These are phyloP conservation scores for Nemophila menziesii DNA, from an alignment of 257 asterid genomes.

Conservation along the genomic window DNA sequence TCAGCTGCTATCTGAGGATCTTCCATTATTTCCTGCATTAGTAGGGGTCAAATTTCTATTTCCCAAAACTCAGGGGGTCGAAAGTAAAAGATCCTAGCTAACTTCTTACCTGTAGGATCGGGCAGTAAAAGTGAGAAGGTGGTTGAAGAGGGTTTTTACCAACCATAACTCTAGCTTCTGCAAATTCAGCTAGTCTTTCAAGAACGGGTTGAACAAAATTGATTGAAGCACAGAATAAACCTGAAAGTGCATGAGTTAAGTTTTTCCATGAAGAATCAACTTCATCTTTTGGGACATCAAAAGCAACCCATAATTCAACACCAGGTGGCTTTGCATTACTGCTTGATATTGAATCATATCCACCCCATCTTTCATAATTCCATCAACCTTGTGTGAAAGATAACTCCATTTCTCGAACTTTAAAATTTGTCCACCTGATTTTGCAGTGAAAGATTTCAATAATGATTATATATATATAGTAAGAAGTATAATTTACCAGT, in stretches of 20 bases:
- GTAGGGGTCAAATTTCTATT: slow-evolving; percentile 9
- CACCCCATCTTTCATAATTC: slow-evolving; percentile 96
- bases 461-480: neutral
- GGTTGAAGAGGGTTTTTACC: slow-evolving; percentile 21
- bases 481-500: slow-evolving; percentile 34
- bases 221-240: slow-evolving; percentile 95
- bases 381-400: slow-evolving; percentile 99
- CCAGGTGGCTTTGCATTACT: slow-evolving; percentile 92
- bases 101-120: slow-evolving; percentile 61
- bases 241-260: slow-evolving; percentile 90
- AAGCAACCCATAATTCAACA: slow-evolving; percentile 93
- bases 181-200: slow-evolving; percentile 52
- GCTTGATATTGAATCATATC: slow-evolving; percentile 75
- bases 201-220: slow-evolving; percentile 77
- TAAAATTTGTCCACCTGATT: slow-evolving; percentile 76
- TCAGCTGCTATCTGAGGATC: slow-evolving; percentile 81
- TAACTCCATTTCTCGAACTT: slow-evolving; percentile 78
- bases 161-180: slow-evolving; percentile 24
- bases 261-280: slow-evolving; percentile 87
- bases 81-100: neutral
- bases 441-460: slow-evolving; percentile 10
- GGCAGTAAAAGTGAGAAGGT: slow-evolving; percentile 71
- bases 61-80: too few relatives aligned
- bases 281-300: slow-evolving; percentile 67
- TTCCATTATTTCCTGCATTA: slow-evolving; percentile 76